Conservation (phyloP, 2,329 filamentous ascomycete genomes). For the Verticillium nonalfalfae region DNA sequence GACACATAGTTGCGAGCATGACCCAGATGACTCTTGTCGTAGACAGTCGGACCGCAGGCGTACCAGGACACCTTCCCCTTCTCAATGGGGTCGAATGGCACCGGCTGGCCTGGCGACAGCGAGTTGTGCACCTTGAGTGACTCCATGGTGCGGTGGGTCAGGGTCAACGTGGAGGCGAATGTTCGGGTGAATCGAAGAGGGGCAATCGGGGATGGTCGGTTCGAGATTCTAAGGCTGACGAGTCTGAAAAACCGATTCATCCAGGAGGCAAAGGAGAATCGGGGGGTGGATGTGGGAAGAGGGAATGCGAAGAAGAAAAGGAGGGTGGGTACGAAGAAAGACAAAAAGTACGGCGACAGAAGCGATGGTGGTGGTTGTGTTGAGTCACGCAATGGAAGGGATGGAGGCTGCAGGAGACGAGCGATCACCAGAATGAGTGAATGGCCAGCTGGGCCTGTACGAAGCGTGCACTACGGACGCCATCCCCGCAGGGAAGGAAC, state of each 20-base stretch:
- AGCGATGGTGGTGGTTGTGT: not conserved
- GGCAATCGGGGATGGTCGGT: constrained; percentile 15
- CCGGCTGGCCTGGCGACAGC: constrained; percentile 63
- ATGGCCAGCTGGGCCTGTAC: constrained; percentile 3
- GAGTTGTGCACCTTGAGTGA: constrained; percentile 75
- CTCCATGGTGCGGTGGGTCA: constrained; percentile 31
- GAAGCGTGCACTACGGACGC: not conserved
- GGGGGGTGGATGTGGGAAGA: constrained; percentile 11
- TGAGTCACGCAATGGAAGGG: constrained; percentile 5
- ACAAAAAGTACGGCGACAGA: constrained; percentile 1
- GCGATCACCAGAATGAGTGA: not conserved
- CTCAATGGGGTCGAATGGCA: constrained; percentile 68
- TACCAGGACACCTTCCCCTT: constrained; percentile 75
- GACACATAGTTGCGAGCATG: constrained; percentile 89
- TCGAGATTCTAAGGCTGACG: constrained; percentile 18
- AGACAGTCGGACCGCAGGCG: constrained; percentile 81
- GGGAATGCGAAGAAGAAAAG: constrained; percentile 4
- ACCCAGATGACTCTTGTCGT: constrained; percentile 75
- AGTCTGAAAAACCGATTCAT: constrained; percentile 24
- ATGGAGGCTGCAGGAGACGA: not conserved
- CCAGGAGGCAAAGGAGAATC: constrained; percentile 12
- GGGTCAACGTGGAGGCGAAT: constrained; percentile 25
- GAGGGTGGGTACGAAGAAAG: constrained; percentile 12
- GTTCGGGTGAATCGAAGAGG: constrained; percentile 20
- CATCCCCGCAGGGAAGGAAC: constrained; percentile 1